These are phyloP conservation scores for Chlorella sp. DNA, from an alignment of 139 green algal genomes.

Conservation along the genomic window DNA sequence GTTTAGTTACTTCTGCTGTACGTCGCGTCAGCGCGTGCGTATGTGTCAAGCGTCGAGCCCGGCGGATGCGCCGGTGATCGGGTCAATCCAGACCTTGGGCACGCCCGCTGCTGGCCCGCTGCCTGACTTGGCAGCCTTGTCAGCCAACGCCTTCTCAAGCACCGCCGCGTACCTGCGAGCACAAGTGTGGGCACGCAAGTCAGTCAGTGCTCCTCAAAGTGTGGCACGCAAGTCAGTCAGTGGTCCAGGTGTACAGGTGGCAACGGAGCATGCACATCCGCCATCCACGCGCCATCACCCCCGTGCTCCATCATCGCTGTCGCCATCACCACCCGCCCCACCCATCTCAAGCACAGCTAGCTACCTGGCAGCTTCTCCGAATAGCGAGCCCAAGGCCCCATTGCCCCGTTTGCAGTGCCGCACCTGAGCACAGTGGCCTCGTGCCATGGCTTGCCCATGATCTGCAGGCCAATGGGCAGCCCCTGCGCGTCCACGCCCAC, in stretches of 20 bases:
- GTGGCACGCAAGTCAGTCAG: no score
- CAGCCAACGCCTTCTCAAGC: background rate
- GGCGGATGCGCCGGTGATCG: background rate
- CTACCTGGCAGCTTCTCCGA: background rate
- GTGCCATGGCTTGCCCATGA: slow-evolving; percentile 60
- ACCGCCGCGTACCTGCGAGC: slow-evolving; percentile 2
- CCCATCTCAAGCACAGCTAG: background rate
- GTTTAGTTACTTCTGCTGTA: no score
- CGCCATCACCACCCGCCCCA: background rate
- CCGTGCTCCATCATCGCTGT: background rate
- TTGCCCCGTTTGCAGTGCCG: background rate
- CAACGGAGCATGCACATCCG: background rate
- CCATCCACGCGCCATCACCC: background rate
- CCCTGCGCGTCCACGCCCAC: slow-evolving; percentile 29
- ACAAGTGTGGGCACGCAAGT: no score
- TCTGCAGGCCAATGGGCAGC: slow-evolving; percentile 63
- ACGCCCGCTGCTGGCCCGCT: background rate
- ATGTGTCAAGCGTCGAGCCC: no score
- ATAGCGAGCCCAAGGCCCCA: background rate
- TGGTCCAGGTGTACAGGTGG: no score
- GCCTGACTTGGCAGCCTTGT: background rate
- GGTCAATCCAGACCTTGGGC: slow-evolving; percentile 5
- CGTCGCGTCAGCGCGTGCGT: no score
- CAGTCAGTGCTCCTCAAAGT: no score
- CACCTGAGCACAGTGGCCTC: slow-evolving; percentile 54